Conservation (phyloP, 2,329 filamentous ascomycete species). For the Alternaria arbusti region DNA sequence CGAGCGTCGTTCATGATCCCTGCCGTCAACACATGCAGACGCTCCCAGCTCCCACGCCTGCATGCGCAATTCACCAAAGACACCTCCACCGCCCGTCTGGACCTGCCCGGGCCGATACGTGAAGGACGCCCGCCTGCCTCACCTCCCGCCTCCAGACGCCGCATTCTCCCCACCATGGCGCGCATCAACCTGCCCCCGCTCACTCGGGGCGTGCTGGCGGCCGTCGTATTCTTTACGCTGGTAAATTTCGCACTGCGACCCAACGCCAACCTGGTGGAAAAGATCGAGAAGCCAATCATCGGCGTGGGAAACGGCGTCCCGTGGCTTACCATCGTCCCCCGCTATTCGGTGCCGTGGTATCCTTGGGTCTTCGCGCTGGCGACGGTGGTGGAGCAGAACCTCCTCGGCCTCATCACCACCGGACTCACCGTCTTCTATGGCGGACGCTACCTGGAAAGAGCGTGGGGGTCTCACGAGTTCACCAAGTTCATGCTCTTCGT, state of each 20-base stretch:
- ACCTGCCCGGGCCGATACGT: neutral
- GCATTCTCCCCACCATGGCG: slow-evolving; percentile 61
- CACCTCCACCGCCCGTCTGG: neutral
- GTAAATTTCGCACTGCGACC: slow-evolving; percentile 78
- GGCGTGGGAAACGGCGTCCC: slow-evolving; percentile 71
- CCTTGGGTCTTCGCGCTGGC: slow-evolving; percentile 92
- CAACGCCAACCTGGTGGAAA: slow-evolving; percentile 51
- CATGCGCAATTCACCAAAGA: neutral
- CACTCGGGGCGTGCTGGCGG: slow-evolving; percentile 80
- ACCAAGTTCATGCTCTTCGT: slow-evolving; percentile 85
- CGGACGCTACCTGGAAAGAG: slow-evolving; percentile 91
- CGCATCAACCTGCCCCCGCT: slow-evolving; percentile 93
- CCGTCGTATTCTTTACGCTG: slow-evolving; percentile 77
- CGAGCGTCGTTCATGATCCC: slow-evolving; percentile 8
- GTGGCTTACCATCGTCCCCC: slow-evolving; percentile 86
- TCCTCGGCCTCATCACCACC: slow-evolving; percentile 82
- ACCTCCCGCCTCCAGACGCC: neutral
- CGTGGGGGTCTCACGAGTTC: slow-evolving; percentile 92
- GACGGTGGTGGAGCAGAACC: slow-evolving; percentile 89
- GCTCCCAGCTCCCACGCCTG: neutral
- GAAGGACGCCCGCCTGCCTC: neutral
- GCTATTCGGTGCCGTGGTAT: slow-evolving; percentile 76
- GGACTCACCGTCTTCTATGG: slow-evolving; percentile 85
- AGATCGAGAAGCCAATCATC: slow-evolving; percentile 52
- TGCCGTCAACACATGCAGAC: neutral